Evolutionary conservation across 768 basidiomycete species (phyloP).

Genomic region (Naganishia randhawae): DNA sequence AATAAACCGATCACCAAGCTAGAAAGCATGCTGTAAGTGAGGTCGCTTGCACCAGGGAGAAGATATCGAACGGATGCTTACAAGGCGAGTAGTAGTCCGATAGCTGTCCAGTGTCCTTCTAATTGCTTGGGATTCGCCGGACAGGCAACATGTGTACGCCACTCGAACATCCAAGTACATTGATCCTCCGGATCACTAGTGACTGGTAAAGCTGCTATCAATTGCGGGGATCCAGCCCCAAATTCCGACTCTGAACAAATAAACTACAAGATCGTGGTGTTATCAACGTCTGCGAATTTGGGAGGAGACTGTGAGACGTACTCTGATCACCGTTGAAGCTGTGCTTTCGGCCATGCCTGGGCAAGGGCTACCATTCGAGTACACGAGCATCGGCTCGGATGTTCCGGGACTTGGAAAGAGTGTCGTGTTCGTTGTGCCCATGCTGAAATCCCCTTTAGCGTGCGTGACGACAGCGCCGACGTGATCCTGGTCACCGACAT

Average conservation of each 20-base stretch:
- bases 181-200: conserved; percentile 57
- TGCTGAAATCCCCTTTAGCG: conserved; percentile 42
- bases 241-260: conserved; percentile 68
- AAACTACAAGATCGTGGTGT: conserved; percentile 56
- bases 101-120: conserved; percentile 54
- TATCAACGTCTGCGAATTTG: background rate
- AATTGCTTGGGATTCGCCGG: conserved; percentile 59
- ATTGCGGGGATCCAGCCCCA: conserved; percentile 57
- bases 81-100: conserved; percentile 61
- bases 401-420: conserved; percentile 57
- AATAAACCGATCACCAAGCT: conserved; percentile 59
- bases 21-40: conserved; percentile 59
- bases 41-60: background rate
- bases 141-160: conserved; percentile 80
- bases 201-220: conserved; percentile 65
- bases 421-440: conserved; percentile 59
- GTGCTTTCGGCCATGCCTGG: conserved; percentile 11
- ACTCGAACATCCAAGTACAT: conserved; percentile 80
- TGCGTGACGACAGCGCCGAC: conserved; percentile 42
- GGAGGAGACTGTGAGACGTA: background rate
- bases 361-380: conserved; percentile 67
- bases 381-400: conserved; percentile 57
- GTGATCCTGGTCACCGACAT: conserved; percentile 40
- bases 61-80: conserved; percentile 51
- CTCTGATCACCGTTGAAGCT: conserved; percentile 3